Percentiles rank a stretch among this genome's conserved stretches.
These are phyloP conservation scores for Blastobotrys raffinosifermentans DNA, from an alignment of 1,139 yeast genomes.

Conservation along the genomic window DNA sequence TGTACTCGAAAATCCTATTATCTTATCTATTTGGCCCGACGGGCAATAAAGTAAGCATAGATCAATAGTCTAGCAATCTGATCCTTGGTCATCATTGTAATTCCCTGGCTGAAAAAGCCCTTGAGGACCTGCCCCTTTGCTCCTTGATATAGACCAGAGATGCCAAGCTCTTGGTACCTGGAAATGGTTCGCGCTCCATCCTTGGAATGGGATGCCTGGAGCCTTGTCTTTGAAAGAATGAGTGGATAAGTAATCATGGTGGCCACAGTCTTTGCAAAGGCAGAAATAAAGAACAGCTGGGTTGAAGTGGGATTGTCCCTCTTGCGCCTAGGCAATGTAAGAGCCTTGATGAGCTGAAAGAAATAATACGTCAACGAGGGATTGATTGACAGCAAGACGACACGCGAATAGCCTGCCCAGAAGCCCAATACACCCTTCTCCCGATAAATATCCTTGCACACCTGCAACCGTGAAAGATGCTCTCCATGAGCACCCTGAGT, in stretches of 20 bases:
- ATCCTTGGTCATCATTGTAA: constrained; percentile 34
- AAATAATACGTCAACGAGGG: constrained; percentile 66
- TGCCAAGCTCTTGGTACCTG: constrained; percentile 49
- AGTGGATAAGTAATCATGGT: constrained; percentile 32
- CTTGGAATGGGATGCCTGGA: constrained; percentile 53
- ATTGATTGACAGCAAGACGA: constrained; percentile 61
- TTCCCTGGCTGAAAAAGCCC: constrained; percentile 34
- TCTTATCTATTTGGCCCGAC: too few species aligned
- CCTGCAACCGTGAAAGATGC: constrained; percentile 14
- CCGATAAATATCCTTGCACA: constrained; percentile 46
- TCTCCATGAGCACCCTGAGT: constrained; percentile 17
- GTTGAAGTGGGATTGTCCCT: constrained; percentile 26
- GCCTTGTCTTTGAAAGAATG: constrained; percentile 59
- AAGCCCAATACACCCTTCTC: constrained; percentile 61
- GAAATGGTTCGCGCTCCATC: constrained; percentile 5
- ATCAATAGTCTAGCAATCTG: constrained; percentile 28
- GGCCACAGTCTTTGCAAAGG: constrained; percentile 32
- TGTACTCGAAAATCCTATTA: not conserved
- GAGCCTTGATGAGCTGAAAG: constrained; percentile 25
- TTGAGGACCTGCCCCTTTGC: constrained; percentile 31
- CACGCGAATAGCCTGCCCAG: constrained; percentile 73
- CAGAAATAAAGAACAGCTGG: constrained; percentile 29
- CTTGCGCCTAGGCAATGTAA: constrained; percentile 23
- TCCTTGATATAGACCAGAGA: constrained; percentile 67
- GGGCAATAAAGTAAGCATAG: constrained; percentile 17